Percentiles rank a stretch among this genome's conserved stretches.
Evolutionary conservation across 2,329 filamentous ascomycete genomes (phyloP).

Genomic region (Blastomyces gilchristii): DNA sequence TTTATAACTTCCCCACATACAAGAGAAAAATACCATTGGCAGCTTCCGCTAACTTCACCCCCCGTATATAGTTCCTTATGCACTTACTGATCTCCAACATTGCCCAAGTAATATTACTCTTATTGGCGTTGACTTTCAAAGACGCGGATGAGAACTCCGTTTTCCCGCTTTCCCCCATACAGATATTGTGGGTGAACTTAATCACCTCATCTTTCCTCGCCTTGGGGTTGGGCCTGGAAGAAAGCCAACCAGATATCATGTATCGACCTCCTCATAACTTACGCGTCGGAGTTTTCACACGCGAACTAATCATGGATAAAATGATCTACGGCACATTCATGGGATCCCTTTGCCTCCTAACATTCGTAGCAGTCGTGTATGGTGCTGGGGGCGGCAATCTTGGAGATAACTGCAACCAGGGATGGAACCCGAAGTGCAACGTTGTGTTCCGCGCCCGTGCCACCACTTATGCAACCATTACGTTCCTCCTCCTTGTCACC

Average conservation of each 20-base stretch:
- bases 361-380: constrained; percentile 33
- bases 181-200: constrained; percentile 90
- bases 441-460: constrained; percentile 58
- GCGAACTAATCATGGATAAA: constrained; percentile 33
- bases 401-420: constrained; percentile 46
- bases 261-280: constrained; percentile 62
- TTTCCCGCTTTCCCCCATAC: constrained; percentile 72
- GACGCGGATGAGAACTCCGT: constrained; percentile 61
- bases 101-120: constrained; percentile 68
- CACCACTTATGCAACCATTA: constrained; percentile 62
- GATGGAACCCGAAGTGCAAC: constrained; percentile 40
- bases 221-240: constrained; percentile 73
- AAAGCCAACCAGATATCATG: constrained; percentile 66
- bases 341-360: constrained; percentile 34
- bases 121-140: constrained; percentile 72
- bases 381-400: constrained; percentile 36
- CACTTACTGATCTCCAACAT: constrained; percentile 72
- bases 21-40: constrained; percentile 18
- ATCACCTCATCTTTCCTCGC: constrained; percentile 77
- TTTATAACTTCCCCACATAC: constrained; percentile 40
- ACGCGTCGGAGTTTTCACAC: constrained; percentile 33
- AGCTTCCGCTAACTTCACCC: constrained; percentile 6
- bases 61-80: constrained; percentile 53
- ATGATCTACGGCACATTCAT: constrained; percentile 39
- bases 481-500: constrained; percentile 63